Conservation (phyloP, 805 yeast species). For the Saturnispora ahearnii region DNA sequence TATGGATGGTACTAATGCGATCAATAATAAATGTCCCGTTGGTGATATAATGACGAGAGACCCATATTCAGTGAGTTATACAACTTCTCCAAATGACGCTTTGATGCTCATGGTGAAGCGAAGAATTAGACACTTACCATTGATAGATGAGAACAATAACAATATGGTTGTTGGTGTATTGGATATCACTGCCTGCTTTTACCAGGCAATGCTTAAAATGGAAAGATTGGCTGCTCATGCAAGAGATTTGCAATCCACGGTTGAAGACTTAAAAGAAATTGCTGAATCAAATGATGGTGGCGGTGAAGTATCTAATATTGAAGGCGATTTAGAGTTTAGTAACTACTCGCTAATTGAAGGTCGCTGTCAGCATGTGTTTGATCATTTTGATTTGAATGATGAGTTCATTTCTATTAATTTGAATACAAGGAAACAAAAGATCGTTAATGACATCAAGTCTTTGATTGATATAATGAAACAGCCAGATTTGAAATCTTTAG, state of each 20-base stretch:
- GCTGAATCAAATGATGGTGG: background rate
- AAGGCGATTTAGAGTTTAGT: slow-evolving; percentile 11
- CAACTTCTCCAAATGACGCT: slow-evolving; percentile 35
- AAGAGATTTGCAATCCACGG: slow-evolving; percentile 24
- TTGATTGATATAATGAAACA: slow-evolving; percentile 34
- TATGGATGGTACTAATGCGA: slow-evolving; percentile 19
- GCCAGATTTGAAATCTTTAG: slow-evolving; percentile 30
- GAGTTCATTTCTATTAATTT: background rate
- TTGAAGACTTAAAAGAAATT: slow-evolving; percentile 22
- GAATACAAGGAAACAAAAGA: slow-evolving; percentile 19
- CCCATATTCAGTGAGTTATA: slow-evolving; percentile 30
- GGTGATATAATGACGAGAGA: slow-evolving; percentile 32
- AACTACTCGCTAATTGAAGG: slow-evolving; percentile 7
- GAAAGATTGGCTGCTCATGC: slow-evolving; percentile 35
- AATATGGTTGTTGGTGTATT: slow-evolving; percentile 34
- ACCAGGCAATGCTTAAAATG: slow-evolving; percentile 36
- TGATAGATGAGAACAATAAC: slow-evolving; percentile 26
- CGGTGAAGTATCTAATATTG: background rate
- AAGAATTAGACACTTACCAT: slow-evolving; percentile 36
- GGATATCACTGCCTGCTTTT: slow-evolving; percentile 39
- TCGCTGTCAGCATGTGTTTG: background rate
- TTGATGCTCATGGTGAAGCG: slow-evolving; percentile 33
- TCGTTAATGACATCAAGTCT: slow-evolving; percentile 28
- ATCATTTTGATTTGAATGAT: background rate
- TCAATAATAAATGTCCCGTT: slow-evolving; percentile 22